These are phyloP conservation scores for Trichosanthes truncata DNA, from an alignment of 306 rosid genomes.

Conservation along the genomic window DNA sequence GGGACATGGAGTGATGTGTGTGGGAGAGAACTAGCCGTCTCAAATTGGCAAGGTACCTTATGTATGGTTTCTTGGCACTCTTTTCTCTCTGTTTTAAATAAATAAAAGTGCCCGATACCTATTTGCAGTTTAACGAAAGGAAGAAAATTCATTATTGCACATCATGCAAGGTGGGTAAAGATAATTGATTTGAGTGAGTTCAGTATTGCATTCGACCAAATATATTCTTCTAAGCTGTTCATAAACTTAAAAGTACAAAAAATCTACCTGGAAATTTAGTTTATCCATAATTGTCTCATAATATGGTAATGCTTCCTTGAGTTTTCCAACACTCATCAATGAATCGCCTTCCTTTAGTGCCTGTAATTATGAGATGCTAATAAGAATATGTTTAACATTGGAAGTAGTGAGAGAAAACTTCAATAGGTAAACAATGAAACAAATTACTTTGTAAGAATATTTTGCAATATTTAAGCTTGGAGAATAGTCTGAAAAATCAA, in stretches of 20 bases:
- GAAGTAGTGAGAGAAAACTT: not conserved
- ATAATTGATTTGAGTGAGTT: not conserved
- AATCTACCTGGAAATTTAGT: constrained; percentile 52
- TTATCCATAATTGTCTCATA: constrained; percentile 67
- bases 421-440: not conserved
- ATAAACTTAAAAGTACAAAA: constrained; percentile 1
- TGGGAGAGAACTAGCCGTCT: not conserved
- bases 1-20: not conserved
- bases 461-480: not conserved
- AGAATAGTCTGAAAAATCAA: not conserved
- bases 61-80: not conserved
- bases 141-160: not conserved
- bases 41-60: not conserved
- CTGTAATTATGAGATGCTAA: constrained; percentile 21
- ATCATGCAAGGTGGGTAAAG: not conserved
- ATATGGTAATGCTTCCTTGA: constrained; percentile 56
- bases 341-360: constrained; percentile 63
- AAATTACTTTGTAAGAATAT: not conserved
- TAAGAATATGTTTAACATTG: not conserved
- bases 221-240: not conserved
- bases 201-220: not conserved
- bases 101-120: not conserved
- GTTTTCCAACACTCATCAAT: constrained; percentile 59
- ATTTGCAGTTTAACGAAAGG: not conserved
- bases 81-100: not conserved